Conservation (phyloP, 2,329 filamentous ascomycete genomes). For the Epichloe amarillans region DNA sequence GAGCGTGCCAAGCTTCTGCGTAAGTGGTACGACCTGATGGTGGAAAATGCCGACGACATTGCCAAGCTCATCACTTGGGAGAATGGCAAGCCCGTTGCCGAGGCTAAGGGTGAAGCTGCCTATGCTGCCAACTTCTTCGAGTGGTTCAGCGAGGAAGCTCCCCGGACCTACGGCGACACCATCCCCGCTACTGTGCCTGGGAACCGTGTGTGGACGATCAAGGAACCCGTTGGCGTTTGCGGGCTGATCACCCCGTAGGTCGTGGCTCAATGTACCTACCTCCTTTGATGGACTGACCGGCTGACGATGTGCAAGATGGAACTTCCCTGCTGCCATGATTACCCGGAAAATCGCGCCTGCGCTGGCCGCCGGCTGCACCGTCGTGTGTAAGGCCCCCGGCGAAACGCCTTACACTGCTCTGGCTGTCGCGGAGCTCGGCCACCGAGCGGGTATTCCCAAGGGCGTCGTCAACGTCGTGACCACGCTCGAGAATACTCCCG, state of each 20-base stretch:
- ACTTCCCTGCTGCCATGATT: conserved; percentile 68
- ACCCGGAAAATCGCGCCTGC: conserved; percentile 59
- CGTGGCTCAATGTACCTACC: not conserved
- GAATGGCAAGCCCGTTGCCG: conserved; percentile 72
- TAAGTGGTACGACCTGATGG: conserved; percentile 70
- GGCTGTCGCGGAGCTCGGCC: conserved; percentile 73
- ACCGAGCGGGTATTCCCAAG: conserved; percentile 76
- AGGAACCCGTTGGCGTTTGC: conserved; percentile 74
- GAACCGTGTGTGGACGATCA: conserved; percentile 65
- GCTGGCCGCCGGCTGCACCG: conserved; percentile 87
- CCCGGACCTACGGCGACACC: conserved; percentile 55
- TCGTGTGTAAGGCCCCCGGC: conserved; percentile 74
- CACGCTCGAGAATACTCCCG: conserved; percentile 62
- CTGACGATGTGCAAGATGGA: conserved; percentile 43
- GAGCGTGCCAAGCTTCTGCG: conserved; percentile 62
- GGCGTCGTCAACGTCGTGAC: conserved; percentile 88
- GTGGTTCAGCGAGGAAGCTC: conserved; percentile 73
- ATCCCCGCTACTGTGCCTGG: conserved; percentile 57
- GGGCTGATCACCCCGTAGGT: conserved; percentile 61
- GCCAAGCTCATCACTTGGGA: conserved; percentile 78
- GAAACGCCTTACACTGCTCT: conserved; percentile 89
- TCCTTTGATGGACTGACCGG: not conserved
- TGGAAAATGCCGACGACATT: conserved; percentile 67
- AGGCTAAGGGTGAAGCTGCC: conserved; percentile 57
- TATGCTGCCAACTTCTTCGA: conserved; percentile 68